Percentiles rank a stretch among this genome's conserved stretches.
phyloP scores from a whole-genome alignment of 2,329 filamentous ascomycete genomes.

The Diplodia mutila region DNA sequence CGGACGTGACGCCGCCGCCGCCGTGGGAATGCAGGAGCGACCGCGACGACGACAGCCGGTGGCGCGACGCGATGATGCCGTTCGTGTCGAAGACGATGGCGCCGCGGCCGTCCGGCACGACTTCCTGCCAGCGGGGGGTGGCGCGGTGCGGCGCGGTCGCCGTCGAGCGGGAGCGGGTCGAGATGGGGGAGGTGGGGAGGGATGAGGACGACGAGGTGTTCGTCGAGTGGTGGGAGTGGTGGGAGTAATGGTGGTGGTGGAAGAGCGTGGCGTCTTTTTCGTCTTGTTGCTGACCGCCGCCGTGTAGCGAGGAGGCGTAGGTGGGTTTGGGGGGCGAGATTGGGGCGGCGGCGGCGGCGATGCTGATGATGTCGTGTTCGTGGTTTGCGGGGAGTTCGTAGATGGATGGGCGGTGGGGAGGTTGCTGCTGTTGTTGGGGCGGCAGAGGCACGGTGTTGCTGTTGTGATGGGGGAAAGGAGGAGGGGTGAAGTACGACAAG shows the following conservation, averaged over 20 bases:
- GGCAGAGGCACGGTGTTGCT: neutral
- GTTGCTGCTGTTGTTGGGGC: neutral
- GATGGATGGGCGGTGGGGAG: neutral
- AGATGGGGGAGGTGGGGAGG: neutral
- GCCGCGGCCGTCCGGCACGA: constrained; percentile 16
- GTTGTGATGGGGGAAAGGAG: neutral
- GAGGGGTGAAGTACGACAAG: neutral
- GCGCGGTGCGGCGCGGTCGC: no score
- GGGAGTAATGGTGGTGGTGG: neutral
- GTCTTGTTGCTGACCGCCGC: neutral
- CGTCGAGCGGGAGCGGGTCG: neutral
- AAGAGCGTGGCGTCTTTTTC: constrained; percentile 5
- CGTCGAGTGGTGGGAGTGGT: neutral
- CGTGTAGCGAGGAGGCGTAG: neutral
- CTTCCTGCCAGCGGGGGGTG: constrained; percentile 22
- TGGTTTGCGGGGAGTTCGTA: constrained; percentile 11
- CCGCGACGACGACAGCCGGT: neutral
- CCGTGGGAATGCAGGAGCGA: neutral
- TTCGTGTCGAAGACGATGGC: constrained; percentile 4
- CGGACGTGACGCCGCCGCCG: neutral
- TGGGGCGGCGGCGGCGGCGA: neutral
- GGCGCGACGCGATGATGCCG: neutral
- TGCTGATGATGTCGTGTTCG: neutral
- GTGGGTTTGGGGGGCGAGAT: neutral
- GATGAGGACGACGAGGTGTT: neutral